These are phyloP conservation scores for Warburgia ugandensis DNA, from an alignment of 164 flowering plant genomes.

Conservation along the genomic window DNA sequence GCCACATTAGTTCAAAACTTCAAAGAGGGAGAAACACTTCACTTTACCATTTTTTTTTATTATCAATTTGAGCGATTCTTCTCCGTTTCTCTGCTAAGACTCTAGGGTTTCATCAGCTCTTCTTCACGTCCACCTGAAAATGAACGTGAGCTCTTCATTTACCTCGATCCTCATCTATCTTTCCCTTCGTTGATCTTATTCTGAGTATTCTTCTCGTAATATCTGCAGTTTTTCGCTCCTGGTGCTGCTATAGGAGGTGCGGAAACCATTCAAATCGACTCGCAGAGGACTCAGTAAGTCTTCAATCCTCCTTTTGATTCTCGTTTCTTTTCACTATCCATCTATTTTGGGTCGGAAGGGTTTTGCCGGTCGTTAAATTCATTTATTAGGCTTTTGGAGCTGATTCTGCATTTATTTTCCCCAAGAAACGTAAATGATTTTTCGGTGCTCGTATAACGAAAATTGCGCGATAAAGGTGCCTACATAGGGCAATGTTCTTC, in stretches of 20 bases:
- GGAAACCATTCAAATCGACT: not conserved
- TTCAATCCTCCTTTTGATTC: not conserved
- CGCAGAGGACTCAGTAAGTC: constrained; percentile 6
- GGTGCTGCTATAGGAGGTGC: constrained; percentile 2
- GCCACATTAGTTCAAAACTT: no score
- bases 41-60: no score
- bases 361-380: not conserved
- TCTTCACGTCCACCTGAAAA: no score
- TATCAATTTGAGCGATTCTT: no score
- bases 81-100: no score
- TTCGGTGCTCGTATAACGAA: not conserved
- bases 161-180: no score
- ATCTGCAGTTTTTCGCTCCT: no score
- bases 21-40: no score
- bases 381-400: not conserved
- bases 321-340: not conserved
- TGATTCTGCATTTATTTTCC: not conserved
- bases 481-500: not conserved
- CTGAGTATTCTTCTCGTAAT: no score
- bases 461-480: not conserved
- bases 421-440: not conserved
- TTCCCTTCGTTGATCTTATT: no score
- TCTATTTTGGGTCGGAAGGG: not conserved
- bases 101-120: no score
- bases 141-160: no score